A percentile compares a stretch with the other conserved stretches of the same genome.
Evolutionary conservation across 305 asterid genomes (phyloP).

Genomic region (Solanum aculeatissimum): DNA sequence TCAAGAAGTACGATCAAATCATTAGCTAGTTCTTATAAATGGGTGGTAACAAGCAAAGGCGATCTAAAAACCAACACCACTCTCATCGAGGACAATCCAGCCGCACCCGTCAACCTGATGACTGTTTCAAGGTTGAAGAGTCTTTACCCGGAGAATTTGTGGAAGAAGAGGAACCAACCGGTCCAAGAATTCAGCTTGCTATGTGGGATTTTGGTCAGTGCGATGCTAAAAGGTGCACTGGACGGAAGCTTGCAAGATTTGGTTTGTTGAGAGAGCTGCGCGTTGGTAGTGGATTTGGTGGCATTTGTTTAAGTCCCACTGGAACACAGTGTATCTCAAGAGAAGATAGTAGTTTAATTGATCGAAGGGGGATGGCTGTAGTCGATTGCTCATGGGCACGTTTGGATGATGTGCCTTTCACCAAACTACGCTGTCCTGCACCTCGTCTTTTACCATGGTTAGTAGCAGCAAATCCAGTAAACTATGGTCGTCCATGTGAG

Average conservation of each 20-base stretch:
- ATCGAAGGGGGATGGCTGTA: slow-evolving; percentile 75
- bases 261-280: slow-evolving; percentile 85
- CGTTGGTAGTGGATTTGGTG: slow-evolving; percentile 72
- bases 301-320: slow-evolving; percentile 80
- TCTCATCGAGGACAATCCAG: slow-evolving; percentile 29
- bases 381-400: slow-evolving; percentile 99
- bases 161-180: slow-evolving; percentile 43
- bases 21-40: slow-evolving; percentile 6
- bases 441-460: slow-evolving; percentile 98
- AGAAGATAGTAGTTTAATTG: slow-evolving; percentile 64
- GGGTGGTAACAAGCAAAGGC: slow-evolving; percentile 76
- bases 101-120: slow-evolving; percentile 29
- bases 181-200: slow-evolving; percentile 70
- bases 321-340: slow-evolving; percentile 87
- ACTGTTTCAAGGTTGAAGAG: slow-evolving; percentile 27
- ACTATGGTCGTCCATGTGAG: slow-evolving; percentile 90
- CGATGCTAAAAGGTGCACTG: slow-evolving; percentile 93
- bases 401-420: slow-evolving; percentile 77
- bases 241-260: slow-evolving; percentile 94
- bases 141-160: slow-evolving; percentile 37
- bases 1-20: not conserved
- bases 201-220: slow-evolving; percentile 99
- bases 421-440: slow-evolving; percentile 84
- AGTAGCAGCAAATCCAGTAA: slow-evolving; percentile 99
- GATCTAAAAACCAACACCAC: slow-evolving; percentile 41